Base-by-base conservation (phyloP, 306 rosid genomes). In the Trifolium repens region DNA sequence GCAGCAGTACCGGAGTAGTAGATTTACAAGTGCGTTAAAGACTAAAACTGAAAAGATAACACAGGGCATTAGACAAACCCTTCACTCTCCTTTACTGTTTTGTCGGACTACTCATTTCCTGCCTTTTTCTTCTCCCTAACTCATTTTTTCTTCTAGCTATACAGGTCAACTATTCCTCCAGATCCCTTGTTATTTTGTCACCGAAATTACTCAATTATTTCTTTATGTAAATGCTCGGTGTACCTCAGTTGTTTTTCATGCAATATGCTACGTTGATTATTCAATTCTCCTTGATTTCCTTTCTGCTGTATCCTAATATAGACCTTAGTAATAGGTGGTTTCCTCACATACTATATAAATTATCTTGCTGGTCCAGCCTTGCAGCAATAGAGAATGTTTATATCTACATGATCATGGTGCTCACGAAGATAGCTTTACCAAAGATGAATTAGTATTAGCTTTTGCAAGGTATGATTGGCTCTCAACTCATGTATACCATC, bases 401-500 rank as follows among this genome's bases (percentile, higher is more conserved):
- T 86, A 83, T 80, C 75, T 80, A 77, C 89, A 86, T 67, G 89
- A 83, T 50, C 82, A 79, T 71, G 89, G 89, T 58, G 76, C 85
- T 71, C 83, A 83, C 10, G 89, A 86, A 44, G 89, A 86, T 55
- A 86, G 89, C 77, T 86, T 83, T 80, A 78, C 87, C 60, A 86
- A 86, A 67, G 87, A 86, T 60, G 89, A 83, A 68, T 81, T 86
- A 71, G 83, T 74, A 61, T 78, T 83, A 61, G 89, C 87, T 54
- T 80, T 86, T 78, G 85, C 85, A 60, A 86, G 89, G 89, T 86
- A 78, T 80, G 74, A 19, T 64, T 47, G 72, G 44, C 53, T 76
- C 24, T 55, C 34, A 14, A 60, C 73, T 52, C 61, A 19, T 17
- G 46, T 58, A 9, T 24, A 65, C 32, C 35, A 24, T 77, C 49